Evolutionary conservation across 2,329 filamentous ascomycete species (phyloP).

Genomic region (Aspergillus sp.): DNA sequence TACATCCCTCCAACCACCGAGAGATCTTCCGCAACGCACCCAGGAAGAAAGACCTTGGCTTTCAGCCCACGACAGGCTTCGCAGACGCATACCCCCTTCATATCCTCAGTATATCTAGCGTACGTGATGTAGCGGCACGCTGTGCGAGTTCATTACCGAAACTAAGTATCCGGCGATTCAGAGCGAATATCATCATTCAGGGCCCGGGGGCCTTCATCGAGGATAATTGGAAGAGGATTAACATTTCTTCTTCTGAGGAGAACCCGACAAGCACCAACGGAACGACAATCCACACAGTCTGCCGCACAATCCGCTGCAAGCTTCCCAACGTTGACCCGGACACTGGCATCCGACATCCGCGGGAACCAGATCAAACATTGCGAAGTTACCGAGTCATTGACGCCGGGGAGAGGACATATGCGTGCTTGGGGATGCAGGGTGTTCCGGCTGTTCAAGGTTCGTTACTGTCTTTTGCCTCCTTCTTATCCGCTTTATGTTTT

Average conservation of each 20-base stretch:
- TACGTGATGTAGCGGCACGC: conserved; percentile 54
- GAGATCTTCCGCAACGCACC: conserved; percentile 60
- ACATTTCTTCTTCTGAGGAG: conserved; percentile 17
- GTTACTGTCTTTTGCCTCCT: conserved; percentile 15
- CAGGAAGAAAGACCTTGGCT: conserved; percentile 54
- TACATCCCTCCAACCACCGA: conserved; percentile 51
- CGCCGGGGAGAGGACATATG: conserved; percentile 51
- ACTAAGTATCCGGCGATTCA: conserved; percentile 59
- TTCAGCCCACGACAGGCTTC: conserved; percentile 59
- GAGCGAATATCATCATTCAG: conserved; percentile 62
- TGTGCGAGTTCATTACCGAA: conserved; percentile 45
- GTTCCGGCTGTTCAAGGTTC: conserved; percentile 38
- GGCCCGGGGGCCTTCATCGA: conserved; percentile 60
- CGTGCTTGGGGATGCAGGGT: conserved; percentile 60
- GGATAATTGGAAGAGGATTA: conserved; percentile 61
- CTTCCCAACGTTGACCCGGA: conserved; percentile 63
- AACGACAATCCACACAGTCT: conserved; percentile 53
- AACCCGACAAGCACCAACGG: conserved; percentile 15
- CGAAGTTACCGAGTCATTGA: conserved; percentile 57
- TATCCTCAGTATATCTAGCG: conserved; percentile 59
- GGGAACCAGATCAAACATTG: conserved; percentile 56
- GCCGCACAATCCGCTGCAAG: conserved; percentile 62
- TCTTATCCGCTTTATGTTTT: background rate
- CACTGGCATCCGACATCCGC: conserved; percentile 54
- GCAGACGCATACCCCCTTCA: conserved; percentile 64